Base-by-base conservation (phyloP, 257 asterid species). In the Petunia secreta region DNA sequence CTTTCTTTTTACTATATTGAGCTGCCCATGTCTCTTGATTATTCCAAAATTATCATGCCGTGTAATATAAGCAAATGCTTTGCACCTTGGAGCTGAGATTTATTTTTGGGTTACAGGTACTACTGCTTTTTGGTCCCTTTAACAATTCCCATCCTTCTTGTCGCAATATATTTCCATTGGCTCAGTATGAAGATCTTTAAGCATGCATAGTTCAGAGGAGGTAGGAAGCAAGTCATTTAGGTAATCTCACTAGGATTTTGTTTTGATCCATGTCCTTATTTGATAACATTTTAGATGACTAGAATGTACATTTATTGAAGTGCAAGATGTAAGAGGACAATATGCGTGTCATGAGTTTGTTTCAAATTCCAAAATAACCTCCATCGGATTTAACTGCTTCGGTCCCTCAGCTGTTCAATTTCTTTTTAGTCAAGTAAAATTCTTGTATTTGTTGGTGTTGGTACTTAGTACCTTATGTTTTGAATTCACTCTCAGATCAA, bases 131-230 rank as follows among this genome's bases (percentile, higher is more conserved):
- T 92, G 89, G 91, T 91, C 58, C 97, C 97, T 3, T 85, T 92
- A 86, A 94, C 97, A 16, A 77, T 87, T 75, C 97, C 97, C 0
- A 88, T 92, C 84, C 91, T 92, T 5, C 1, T 89, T n/a, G 85
- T 88, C 83, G 89, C 92, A 0, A 89, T 89, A 46, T 94, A 94
- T 83, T 88, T 88, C 80, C 98, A 91, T 69, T 94, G 98, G 97
- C 86, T 94, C 63, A 89, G 97, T 83, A 91, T 92, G 97, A 94
- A 94, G 79, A 77, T 94, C 85, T 94, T 94, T 91, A 94, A 94
- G 93, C 98, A 94, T 80, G 97, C 98, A 5, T 93, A 73, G 14
- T 46, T 50, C 77, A 48, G 44, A 48, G 3, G 13, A 73, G 78
- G 78, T 73, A 73, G 11, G 62, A 16, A 73, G 78, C 46, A 34